Evolutionary conservation across 768 basidiomycete genomes (phyloP).

Genomic region (Trametes meyenii): DNA sequence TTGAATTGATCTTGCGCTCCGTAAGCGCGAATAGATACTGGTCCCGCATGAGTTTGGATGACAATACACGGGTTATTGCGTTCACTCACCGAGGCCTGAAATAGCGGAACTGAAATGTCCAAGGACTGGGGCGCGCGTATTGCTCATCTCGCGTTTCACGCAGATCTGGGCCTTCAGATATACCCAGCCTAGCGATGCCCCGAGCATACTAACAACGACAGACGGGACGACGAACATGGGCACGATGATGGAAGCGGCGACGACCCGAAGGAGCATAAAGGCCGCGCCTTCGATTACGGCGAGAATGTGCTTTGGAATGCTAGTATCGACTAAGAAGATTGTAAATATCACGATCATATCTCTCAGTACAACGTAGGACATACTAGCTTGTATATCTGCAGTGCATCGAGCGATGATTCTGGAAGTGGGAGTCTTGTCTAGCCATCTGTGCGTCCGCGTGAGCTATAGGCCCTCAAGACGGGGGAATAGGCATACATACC

Average conservation of each 20-base stretch:
- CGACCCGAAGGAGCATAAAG: slow-evolving; percentile 40
- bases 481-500: slow-evolving; percentile 37
- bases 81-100: slow-evolving; percentile 47
- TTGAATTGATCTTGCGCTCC: slow-evolving; percentile 50
- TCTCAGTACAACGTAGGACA: not conserved
- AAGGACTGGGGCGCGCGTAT: slow-evolving; percentile 50
- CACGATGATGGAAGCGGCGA: slow-evolving; percentile 40
- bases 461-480: not conserved
- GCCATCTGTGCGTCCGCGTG: slow-evolving; percentile 38
- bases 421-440: slow-evolving; percentile 53
- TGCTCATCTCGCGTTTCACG: slow-evolving; percentile 60
- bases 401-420: slow-evolving; percentile 70
- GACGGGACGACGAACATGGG: slow-evolving; percentile 47
- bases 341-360: too few species aligned
- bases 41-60: not conserved
- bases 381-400: slow-evolving; percentile 55
- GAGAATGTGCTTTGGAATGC: slow-evolving; percentile 31
- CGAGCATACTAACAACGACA: slow-evolving; percentile 38
- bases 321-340: slow-evolving; percentile 45
- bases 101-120: slow-evolving; percentile 56
- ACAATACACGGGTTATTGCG: too few species aligned
- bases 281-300: slow-evolving; percentile 36
- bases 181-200: slow-evolving; percentile 47
- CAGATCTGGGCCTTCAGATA: slow-evolving; percentile 60
- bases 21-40: slow-evolving; percentile 58